Evolutionary conservation across 768 basidiomycete species (phyloP).

Genomic region (Pholiota conissans): DNA sequence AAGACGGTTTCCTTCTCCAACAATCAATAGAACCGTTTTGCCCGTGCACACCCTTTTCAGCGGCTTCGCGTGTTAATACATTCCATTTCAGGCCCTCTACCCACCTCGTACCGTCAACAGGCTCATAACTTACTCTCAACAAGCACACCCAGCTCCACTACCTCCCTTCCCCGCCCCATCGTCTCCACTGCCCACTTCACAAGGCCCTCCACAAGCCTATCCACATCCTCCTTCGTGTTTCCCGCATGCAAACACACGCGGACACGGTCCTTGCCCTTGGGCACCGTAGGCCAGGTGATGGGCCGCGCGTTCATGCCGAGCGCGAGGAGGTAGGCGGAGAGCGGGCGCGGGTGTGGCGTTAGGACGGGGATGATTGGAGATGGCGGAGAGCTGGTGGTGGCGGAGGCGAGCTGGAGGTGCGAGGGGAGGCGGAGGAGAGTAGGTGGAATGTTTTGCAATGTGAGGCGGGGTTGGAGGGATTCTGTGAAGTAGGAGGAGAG

Average conservation of each 20-base stretch:
- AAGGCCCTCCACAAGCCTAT: constrained; percentile 51
- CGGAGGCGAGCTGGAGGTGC: constrained; percentile 35
- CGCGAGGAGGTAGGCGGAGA: constrained; percentile 64
- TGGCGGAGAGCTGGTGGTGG: constrained; percentile 27
- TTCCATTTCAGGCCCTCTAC: not conserved
- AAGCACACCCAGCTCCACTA: not conserved
- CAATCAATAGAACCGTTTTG: too few relatives aligned
- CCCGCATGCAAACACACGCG: constrained; percentile 86
- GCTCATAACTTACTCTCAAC: constrained; percentile 2
- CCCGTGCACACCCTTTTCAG: not conserved
- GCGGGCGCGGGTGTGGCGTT: constrained; percentile 71
- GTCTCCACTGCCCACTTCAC: constrained; percentile 47
- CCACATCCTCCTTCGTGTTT: constrained; percentile 66
- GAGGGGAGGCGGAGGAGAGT: constrained; percentile 37
- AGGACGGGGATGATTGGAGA: constrained; percentile 88
- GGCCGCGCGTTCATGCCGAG: constrained; percentile 68
- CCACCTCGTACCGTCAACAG: not conserved
- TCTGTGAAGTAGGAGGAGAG: constrained; percentile 43
- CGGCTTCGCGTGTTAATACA: not conserved
- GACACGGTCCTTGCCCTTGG: constrained; percentile 81
- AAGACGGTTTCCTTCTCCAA: too few relatives aligned
- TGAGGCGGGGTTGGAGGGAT: constrained; percentile 30
- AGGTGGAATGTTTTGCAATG: constrained; percentile 28
- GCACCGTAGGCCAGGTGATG: constrained; percentile 88
- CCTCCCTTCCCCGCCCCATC: constrained; percentile 14